Evolutionary conservation across 106 monocot species (phyloP), one percentile per base, ranked within the genome.

Genomic region (Iris macrosiphon): DNA sequence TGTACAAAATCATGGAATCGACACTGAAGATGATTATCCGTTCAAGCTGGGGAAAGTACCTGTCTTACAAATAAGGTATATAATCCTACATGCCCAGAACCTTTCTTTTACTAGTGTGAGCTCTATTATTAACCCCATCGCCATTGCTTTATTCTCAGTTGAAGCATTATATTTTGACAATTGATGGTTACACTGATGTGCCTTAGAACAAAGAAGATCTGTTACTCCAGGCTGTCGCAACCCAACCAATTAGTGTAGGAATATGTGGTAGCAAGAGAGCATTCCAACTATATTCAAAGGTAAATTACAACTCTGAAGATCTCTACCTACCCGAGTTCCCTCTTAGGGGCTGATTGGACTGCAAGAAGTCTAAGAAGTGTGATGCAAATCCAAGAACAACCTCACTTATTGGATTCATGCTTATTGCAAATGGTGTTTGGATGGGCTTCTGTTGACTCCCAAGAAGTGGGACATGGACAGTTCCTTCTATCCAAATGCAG

Each of bases 181-280:
- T 87, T 40, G 87, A 93, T 68, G 83, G 83, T 33, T 93, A 93
- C 37, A 45, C 65, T 20, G 87, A 93, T 72, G 63, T 87, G 22
- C 87, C 83, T 53, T 4, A 82, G 42, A 77, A 80, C 46, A 83
- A 77, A 25, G 92, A 93, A 48, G 52, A 93, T 24, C 28, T 72
- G 31, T 50, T 93, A 49, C 68, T 83, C 4, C 71, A 79, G 58
- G 87, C 77, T 60, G 87, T 87, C 48, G 80, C 80, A 34, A 74
- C 58, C 19, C 92, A 93, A 65, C 92, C 92, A 41, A 79, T 93
- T 11, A 93, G 87, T 31, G 87, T 80, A 3, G 92, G 92, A 47
- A 80, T 87, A 52, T 93, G 83, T 49, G 92, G 92, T 10, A 87
- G 92, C 42, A 83, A 73, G 20, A 72, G 66, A 52, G 52, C 56